phyloP scores from a whole-genome alignment of 345 rosid genomes.

The Dipteronia sinensis region DNA sequence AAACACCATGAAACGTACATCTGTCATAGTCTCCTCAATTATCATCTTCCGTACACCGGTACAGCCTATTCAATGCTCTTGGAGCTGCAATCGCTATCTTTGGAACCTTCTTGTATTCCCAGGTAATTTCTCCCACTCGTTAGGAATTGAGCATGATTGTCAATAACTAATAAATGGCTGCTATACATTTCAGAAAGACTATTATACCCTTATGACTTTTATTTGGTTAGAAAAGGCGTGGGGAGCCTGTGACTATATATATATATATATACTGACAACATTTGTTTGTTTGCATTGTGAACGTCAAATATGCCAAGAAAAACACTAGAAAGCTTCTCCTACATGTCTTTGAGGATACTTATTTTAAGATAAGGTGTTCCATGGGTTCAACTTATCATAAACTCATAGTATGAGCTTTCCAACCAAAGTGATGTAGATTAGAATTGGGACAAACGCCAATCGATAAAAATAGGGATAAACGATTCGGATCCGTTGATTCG shows the following conservation, averaged over 20 bases:
- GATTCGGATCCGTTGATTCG: too few relatives aligned
- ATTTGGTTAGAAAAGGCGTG: neutral
- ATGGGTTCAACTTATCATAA: neutral
- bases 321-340: neutral
- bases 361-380: neutral
- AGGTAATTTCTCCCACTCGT: slow-evolving; percentile 48
- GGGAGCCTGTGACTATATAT: neutral
- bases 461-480: too few relatives aligned
- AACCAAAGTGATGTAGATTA: too few relatives aligned
- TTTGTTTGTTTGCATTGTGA: neutral
- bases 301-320: neutral
- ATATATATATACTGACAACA: neutral
- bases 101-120: slow-evolving; percentile 97
- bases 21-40: slow-evolving; percentile 94
- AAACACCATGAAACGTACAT: slow-evolving; percentile 96
- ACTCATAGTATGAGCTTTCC: neutral
- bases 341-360: slow-evolving; percentile 2
- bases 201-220: slow-evolving; percentile 17
- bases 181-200: slow-evolving; percentile 10
- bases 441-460: too few relatives aligned
- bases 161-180: neutral
- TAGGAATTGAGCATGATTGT: neutral
- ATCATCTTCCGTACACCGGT: slow-evolving; percentile 98
- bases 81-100: slow-evolving; percentile 97
- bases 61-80: slow-evolving; percentile 85